Base-by-base conservation (phyloP, 768 basidiomycete genomes). In the Suillus paluster region DNA sequence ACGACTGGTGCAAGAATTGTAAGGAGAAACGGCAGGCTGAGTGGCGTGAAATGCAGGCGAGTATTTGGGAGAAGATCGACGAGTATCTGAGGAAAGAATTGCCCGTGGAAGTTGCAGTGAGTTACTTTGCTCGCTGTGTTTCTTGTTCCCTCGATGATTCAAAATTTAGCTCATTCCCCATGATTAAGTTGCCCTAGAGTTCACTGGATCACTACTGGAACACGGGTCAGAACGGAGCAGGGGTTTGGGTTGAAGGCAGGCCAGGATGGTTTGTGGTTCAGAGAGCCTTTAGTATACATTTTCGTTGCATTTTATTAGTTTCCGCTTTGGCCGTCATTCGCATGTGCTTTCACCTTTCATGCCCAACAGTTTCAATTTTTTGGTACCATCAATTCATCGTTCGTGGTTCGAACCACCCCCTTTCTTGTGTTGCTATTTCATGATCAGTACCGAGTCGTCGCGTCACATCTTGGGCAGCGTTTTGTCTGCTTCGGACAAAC, bases 1-100 rank as follows among this genome's bases (percentile, higher is more conserved):
- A 64, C 4, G 66, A 69, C 33, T 78, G 70, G 58, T 80, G 80
- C 58, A 59, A 63, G 19, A 68, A 61, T 39, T 80, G 80, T 63
- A 15, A 5, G 17, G 9, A 27, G 25, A 27, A 49, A 27, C 8
- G 48, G 25, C 25, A 49, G 15, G 25, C 48, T 9, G 4, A 5
- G 10, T 49, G 48, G 48, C 17, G 12, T 49, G 4, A 9, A 17
- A 27, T 27, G 48, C 48, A 49, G 17, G 5, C 9, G 17, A 27
- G 9, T 7, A 49, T 49, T 14, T 49, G 48, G 48, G 25, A 27
- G 25, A 19, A 1, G 2, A 25, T 49, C 27, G 48, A 25, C 8
- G 15, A 49, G 4, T 27, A 19, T 19, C 5, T 17, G 9, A 17
- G 25, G 25, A 25, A 27, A 49, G 17, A 19, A 8, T 49, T 15